Conservation (phyloP, 192 early-diverging fungal species). For the Backusella macrospora region DNA sequence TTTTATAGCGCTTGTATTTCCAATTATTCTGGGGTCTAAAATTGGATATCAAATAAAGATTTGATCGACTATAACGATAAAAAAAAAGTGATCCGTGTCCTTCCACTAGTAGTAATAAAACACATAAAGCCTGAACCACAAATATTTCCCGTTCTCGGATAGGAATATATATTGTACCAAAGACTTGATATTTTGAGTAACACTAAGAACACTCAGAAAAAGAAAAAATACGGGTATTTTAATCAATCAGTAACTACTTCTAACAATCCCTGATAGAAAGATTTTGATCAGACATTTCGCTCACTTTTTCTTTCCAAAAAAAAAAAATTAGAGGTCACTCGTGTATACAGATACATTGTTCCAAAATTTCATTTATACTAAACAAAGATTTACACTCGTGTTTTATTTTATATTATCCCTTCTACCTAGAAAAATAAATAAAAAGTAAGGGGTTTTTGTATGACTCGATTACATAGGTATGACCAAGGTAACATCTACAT, state of each 20-base stretch:
- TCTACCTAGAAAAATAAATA: neutral
- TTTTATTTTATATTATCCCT: conserved; percentile 13
- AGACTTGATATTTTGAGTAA: neutral
- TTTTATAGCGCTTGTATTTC: neutral
- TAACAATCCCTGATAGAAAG: neutral
- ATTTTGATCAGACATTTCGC: neutral
- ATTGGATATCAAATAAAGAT: neutral
- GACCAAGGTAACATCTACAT: conserved; percentile 2
- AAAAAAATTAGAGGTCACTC: neutral
- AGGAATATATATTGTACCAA: neutral
- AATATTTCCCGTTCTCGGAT: conserved; percentile 10
- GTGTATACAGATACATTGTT: conserved; percentile 10
- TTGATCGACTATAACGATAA: neutral
- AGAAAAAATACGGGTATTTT: neutral
- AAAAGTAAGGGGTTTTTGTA: conserved; percentile 7
- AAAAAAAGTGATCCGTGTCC: conserved; percentile 12
- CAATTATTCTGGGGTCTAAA: neutral
- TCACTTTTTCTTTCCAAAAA: neutral
- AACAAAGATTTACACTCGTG: conserved; percentile 14
- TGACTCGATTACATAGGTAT: neutral
- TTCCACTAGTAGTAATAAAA: neutral
- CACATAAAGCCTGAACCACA: neutral
- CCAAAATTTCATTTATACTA: conserved; percentile 10
- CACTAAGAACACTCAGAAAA: neutral
- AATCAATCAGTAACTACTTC: neutral